phyloP scores from a whole-genome alignment of 2,329 filamentous ascomycete species.

The Aspergillus texensis region DNA sequence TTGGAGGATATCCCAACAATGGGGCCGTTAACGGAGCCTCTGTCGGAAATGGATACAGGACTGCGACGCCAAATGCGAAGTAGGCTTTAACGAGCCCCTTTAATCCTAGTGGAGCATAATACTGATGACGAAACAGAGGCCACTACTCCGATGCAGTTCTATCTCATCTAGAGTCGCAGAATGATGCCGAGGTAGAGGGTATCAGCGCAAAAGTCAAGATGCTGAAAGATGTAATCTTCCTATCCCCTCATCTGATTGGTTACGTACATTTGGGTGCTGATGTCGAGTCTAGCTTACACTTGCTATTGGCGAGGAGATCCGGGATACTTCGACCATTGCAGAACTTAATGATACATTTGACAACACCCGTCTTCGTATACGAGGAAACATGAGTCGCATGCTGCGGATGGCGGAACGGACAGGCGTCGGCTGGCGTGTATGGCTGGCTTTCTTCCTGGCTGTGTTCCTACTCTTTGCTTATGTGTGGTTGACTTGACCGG shows the following conservation, averaged over 20 bases:
- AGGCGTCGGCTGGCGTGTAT: constrained; percentile 94
- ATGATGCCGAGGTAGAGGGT: constrained; percentile 86
- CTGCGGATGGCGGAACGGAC: constrained; percentile 90
- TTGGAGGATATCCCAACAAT: constrained; percentile 33
- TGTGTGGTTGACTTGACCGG: constrained; percentile 79
- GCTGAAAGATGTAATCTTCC: constrained; percentile 75
- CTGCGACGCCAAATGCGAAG: constrained; percentile 73
- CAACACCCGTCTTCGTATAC: constrained; percentile 74
- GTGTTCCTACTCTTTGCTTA: constrained; percentile 85
- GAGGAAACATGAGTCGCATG: constrained; percentile 97
- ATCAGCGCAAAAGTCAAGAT: constrained; percentile 87
- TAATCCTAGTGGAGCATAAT: neutral
- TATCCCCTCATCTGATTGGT: neutral
- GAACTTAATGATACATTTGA: constrained; percentile 98
- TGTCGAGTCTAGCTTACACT: constrained; percentile 69
- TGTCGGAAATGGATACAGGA: constrained; percentile 45
- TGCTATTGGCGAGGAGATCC: constrained; percentile 93
- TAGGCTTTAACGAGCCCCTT: constrained; percentile 39
- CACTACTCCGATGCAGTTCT: constrained; percentile 93
- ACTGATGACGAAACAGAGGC: constrained; percentile 57
- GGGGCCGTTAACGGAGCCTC: constrained; percentile 29
- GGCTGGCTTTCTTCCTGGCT: constrained; percentile 84
- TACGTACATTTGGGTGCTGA: neutral
- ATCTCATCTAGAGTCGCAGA: constrained; percentile 93
- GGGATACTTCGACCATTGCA: constrained; percentile 81